Base-by-base conservation (phyloP, 2,329 filamentous ascomycete genomes). In the Xylariaceae sp. region DNA sequence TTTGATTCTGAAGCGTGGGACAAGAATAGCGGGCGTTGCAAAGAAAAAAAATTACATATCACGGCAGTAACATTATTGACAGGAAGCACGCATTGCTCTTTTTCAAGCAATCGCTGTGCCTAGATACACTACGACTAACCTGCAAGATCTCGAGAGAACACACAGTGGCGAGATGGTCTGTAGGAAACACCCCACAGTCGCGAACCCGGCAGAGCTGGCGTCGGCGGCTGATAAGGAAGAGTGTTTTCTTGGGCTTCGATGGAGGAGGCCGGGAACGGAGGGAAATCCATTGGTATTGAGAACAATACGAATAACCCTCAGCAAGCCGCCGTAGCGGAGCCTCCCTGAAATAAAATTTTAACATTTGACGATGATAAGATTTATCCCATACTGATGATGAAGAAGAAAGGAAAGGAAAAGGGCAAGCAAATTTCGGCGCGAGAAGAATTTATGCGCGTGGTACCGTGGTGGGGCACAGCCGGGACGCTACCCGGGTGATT, bases 181-280 rank as follows among this genome's bases (percentile, higher is more conserved):
- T 67, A 57, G 60, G 43, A 62, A 58, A 60, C 62, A 66, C 58
- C 62, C 65, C 65, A 67, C 65, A 67, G 65, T 64, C 65, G 43
- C 64, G 61, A 66, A 67, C 65, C 65, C 59, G 55, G 63, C 59
- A 49, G 58, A 66, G 58, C 58, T 65, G 65, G 62, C 59, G 63
- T 66, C 63, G 59, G 62, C 64, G 65, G 60, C 65, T 67, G 64
- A 59, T 64, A 61, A 44, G 65, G 62, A 66, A 67, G 58, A 47
- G 55, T 55, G 54, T 55, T 58, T 64, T 55, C 61, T 43, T 62
- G 57, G 52, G 46, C 57, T 54, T 65, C 54, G 56, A 48, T 65
- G 44, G 44, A 65, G 62, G 65, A 66, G 65, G 64, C 65, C 64
- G 65, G 64, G 65, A 67, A 67, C 65, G 65, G 65, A 67, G 64